These are phyloP conservation scores for Kalmusia sp. DNA, from an alignment of 2,329 filamentous ascomycete genomes.

Conservation along the genomic window DNA sequence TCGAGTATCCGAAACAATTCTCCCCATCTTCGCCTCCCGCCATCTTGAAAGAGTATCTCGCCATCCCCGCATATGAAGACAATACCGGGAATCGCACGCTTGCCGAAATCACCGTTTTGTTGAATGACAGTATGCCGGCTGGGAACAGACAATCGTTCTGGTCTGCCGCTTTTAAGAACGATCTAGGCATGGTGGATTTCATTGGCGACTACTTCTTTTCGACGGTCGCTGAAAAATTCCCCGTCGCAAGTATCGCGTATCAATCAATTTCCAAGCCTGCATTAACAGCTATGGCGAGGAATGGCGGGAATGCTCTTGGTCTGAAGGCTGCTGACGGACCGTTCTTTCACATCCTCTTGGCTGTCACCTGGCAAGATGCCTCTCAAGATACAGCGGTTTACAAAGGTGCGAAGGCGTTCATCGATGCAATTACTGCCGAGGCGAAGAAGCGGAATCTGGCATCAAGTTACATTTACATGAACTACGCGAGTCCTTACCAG, in stretches of 20 bases:
- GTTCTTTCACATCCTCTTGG: background rate
- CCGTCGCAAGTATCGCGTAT: background rate
- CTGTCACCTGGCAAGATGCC: constrained; percentile 1
- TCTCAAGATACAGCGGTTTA: constrained; percentile 8
- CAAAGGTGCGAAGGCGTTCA: constrained; percentile 10
- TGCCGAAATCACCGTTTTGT: background rate
- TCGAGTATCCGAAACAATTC: background rate
- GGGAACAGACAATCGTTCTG: background rate
- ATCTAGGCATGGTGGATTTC: background rate
- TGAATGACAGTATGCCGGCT: background rate
- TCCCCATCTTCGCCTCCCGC: background rate
- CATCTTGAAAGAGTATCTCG: background rate
- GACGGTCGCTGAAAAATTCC: background rate
- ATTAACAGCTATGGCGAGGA: background rate
- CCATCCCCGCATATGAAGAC: background rate
- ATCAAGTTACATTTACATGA: constrained; percentile 25
- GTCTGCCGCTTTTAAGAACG: background rate
- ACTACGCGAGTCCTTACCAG: constrained; percentile 41
- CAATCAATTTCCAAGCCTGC: background rate
- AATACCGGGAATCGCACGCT: background rate
- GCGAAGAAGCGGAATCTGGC: constrained; percentile 8
- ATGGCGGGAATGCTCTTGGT: background rate
- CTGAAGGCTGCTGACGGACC: background rate
- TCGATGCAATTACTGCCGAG: background rate
- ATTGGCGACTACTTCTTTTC: background rate